Conservation (phyloP, 768 basidiomycete species). For the Auriculariales sp. region DNA sequence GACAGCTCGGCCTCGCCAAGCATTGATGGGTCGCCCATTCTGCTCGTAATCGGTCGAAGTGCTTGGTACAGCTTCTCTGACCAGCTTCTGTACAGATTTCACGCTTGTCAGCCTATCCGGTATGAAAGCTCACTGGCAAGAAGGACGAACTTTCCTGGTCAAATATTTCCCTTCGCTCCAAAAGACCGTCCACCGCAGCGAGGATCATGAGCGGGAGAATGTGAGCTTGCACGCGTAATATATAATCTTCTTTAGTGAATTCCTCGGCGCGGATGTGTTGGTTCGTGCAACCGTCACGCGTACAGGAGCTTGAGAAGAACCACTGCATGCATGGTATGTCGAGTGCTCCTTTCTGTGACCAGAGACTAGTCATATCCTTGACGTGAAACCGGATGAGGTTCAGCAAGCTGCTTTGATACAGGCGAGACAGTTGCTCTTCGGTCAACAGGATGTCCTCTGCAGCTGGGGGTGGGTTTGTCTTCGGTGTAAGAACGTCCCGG, state of each 20-base stretch:
- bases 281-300: neutral
- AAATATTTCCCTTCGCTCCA: neutral
- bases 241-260: neutral
- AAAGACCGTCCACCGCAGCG: neutral
- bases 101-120: neutral
- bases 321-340: neutral
- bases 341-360: neutral
- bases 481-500: slow-evolving; percentile 14
- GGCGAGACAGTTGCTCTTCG: neutral
- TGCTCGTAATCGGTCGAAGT: neutral
- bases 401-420: neutral
- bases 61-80: neutral
- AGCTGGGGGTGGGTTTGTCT: neutral
- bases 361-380: neutral
- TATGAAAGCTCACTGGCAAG: neutral
- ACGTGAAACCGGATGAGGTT: neutral
- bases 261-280: neutral
- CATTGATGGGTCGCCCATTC: neutral
- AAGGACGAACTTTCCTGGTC: neutral
- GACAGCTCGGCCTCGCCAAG: neutral
- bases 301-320: neutral
- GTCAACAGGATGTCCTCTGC: neutral
- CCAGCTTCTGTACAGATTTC: neutral
- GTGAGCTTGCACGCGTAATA: neutral
- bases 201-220: neutral